phyloP scores from a whole-genome alignment of 768 basidiomycete genomes.

The Boletus huronensis region DNA sequence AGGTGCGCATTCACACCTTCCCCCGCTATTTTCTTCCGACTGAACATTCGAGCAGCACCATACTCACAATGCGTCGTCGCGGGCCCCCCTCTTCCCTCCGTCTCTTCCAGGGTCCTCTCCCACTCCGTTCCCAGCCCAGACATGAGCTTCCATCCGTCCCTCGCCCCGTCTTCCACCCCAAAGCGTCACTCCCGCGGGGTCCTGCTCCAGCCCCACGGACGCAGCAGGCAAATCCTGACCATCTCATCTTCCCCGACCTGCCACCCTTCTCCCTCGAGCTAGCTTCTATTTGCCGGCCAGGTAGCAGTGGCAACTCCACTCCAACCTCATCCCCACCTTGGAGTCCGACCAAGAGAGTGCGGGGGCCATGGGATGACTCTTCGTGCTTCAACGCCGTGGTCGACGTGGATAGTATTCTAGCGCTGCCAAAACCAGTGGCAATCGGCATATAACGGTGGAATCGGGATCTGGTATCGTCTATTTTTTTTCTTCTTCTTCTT shows the following conservation, averaged over 20 bases:
- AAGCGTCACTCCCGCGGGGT: slow-evolving; percentile 23
- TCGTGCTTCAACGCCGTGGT: slow-evolving; percentile 40
- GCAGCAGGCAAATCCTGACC: slow-evolving; percentile 4
- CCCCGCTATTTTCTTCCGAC: not conserved
- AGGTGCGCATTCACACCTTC: not conserved
- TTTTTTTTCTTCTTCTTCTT: not conserved
- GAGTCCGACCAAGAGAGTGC: slow-evolving; percentile 22
- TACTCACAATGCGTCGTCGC: slow-evolving; percentile 56
- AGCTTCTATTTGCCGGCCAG: slow-evolving; percentile 16
- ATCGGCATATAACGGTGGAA: slow-evolving; percentile 10
- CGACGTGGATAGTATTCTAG: slow-evolving; percentile 46
- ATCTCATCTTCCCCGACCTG: slow-evolving; percentile 19
- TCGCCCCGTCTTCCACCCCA: slow-evolving; percentile 45
- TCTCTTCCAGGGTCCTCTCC: slow-evolving; percentile 58
- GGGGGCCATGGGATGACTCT: slow-evolving; percentile 62
- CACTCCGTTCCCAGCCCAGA: slow-evolving; percentile 56
- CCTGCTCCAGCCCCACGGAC: slow-evolving; percentile 20
- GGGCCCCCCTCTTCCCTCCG: slow-evolving; percentile 64
- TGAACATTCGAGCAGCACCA: not conserved
- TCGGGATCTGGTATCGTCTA: not conserved
- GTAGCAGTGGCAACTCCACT: slow-evolving; percentile 5
- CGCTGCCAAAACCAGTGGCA: slow-evolving; percentile 45
- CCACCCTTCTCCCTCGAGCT: slow-evolving; percentile 23
- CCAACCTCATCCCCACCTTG: slow-evolving; percentile 19
- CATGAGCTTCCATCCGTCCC: slow-evolving; percentile 69